Conservation (phyloP, 495 filamentous ascomycete species). For the Talaromyces wortmannii region DNA sequence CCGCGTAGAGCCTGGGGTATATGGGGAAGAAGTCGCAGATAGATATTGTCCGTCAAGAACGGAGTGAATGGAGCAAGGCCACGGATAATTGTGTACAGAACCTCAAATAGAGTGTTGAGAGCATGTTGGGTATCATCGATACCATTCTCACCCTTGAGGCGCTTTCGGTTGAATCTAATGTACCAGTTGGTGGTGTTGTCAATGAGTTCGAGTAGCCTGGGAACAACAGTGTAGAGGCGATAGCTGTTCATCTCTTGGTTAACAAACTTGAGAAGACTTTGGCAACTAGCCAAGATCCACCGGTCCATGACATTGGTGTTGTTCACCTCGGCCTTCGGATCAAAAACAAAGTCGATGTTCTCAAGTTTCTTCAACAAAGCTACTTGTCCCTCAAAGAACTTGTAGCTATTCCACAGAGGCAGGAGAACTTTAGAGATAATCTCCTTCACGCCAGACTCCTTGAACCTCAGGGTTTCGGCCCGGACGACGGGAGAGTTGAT, state of each 20-base stretch:
- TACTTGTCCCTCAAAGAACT: slow-evolving; percentile 98
- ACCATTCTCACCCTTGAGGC: slow-evolving; percentile 90
- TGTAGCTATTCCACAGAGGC: slow-evolving; percentile 95
- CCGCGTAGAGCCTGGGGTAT: slow-evolving; percentile 58
- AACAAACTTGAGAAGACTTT: slow-evolving; percentile 86
- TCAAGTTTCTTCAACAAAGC: slow-evolving; percentile 84
- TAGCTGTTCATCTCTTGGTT: slow-evolving; percentile 88
- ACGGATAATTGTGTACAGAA: slow-evolving; percentile 80
- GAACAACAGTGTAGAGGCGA: slow-evolving; percentile 90
- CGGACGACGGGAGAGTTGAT: slow-evolving; percentile 97
- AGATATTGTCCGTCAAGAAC: slow-evolving; percentile 93
- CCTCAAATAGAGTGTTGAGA: slow-evolving; percentile 94
- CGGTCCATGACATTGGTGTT: slow-evolving; percentile 95
- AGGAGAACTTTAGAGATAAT: slow-evolving; percentile 90
- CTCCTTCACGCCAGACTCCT: slow-evolving; percentile 90
- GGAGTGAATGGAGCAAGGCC: slow-evolving; percentile 92
- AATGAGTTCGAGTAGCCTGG: slow-evolving; percentile 77
- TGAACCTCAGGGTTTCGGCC: slow-evolving; percentile 86
- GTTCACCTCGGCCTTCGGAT: slow-evolving; percentile 62
- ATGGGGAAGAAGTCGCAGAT: slow-evolving; percentile 73
- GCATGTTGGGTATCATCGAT: slow-evolving; percentile 84
- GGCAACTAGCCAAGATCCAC: slow-evolving; percentile 92
- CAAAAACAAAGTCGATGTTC: slow-evolving; percentile 70
- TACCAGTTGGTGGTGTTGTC: slow-evolving; percentile 99
- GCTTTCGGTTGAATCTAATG: slow-evolving; percentile 96